Percentiles rank a stretch among this genome's conserved stretches.
phyloP scores from a whole-genome alignment of 768 basidiomycete species.

The Pluteus cervinus region DNA sequence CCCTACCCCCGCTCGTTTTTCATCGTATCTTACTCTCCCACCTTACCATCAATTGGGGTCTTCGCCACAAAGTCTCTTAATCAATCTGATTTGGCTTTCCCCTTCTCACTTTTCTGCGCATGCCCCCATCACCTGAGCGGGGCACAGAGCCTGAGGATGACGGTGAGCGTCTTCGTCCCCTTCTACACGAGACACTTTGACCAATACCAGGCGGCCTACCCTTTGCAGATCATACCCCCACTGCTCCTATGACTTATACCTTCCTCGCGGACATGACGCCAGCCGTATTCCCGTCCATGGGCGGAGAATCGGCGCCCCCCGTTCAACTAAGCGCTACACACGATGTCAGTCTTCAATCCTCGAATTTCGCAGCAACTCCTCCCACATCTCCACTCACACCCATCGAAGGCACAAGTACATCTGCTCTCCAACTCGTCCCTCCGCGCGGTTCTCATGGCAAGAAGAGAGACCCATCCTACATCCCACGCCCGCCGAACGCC shows the following conservation, averaged over 20 bases:
- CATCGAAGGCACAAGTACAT: constrained; percentile 10
- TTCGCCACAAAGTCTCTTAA: neutral
- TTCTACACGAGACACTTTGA: constrained; percentile 17
- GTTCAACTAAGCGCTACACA: constrained; percentile 14
- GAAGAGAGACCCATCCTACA: constrained; percentile 66
- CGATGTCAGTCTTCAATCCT: constrained; percentile 14
- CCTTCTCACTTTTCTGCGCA: constrained; percentile 16
- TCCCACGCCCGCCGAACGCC: constrained; percentile 80
- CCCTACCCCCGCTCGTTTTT: constrained; percentile 5
- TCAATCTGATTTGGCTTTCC: constrained; percentile 9
- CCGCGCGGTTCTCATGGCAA: constrained; percentile 47
- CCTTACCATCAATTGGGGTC: constrained; percentile 9
- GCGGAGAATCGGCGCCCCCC: constrained; percentile 4
- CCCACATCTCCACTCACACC: constrained; percentile 16
- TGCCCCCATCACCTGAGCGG: constrained; percentile 28
- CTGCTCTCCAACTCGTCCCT: constrained; percentile 18
- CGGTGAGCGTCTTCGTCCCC: constrained; percentile 19
- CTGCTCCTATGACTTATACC: constrained; percentile 44
- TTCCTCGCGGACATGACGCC: constrained; percentile 58
- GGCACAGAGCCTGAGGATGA: constrained; percentile 20
- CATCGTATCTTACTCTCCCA: constrained; percentile 16
- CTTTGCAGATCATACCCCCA: constrained; percentile 14
- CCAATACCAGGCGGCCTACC: constrained; percentile 14
- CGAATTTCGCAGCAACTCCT: constrained; percentile 14
- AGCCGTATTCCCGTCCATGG: constrained; percentile 33